Percentiles rank a stretch among this genome's conserved stretches.
Conservation (phyloP, 805 yeast species). For the Candida anglica region DNA sequence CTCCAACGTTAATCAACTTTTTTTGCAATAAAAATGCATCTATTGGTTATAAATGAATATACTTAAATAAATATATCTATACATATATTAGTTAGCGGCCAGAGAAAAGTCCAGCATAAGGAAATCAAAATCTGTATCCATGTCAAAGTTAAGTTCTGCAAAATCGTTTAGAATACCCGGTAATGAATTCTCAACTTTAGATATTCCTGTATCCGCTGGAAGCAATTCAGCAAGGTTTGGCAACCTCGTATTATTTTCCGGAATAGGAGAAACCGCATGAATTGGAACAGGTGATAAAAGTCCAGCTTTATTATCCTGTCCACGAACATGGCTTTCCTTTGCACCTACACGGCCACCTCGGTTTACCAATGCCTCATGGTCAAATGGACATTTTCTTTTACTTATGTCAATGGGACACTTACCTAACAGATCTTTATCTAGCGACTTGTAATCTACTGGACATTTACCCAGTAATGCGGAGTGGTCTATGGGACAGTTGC, state of each 20-base stretch:
- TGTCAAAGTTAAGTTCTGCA: slow-evolving; percentile 3
- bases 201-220: too few species aligned
- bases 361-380: too few species aligned
- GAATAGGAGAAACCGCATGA: too few species aligned
- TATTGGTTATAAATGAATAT: too few species aligned
- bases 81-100: too few species aligned
- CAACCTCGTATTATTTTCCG: too few species aligned
- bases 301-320: neutral
- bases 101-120: too few species aligned
- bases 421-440: neutral
- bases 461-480: neutral
- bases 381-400: slow-evolving; percentile 31
- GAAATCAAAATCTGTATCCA: slow-evolving; percentile 1
- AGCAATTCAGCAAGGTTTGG: too few species aligned
- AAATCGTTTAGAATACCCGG: slow-evolving; percentile 1
- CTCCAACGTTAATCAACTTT: too few species aligned
- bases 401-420: slow-evolving; percentile 4
- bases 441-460: slow-evolving; percentile 3
- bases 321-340: slow-evolving; percentile 2
- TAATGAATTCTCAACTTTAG: slow-evolving; percentile 1
- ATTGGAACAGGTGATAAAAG: too few species aligned
- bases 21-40: too few species aligned
- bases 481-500: slow-evolving; percentile 9
- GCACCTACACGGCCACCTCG: neutral
- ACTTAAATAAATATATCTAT: too few species aligned